Base-by-base conservation (phyloP, 176 grass and related monocot species). In the Neostapfia colusana region DNA sequence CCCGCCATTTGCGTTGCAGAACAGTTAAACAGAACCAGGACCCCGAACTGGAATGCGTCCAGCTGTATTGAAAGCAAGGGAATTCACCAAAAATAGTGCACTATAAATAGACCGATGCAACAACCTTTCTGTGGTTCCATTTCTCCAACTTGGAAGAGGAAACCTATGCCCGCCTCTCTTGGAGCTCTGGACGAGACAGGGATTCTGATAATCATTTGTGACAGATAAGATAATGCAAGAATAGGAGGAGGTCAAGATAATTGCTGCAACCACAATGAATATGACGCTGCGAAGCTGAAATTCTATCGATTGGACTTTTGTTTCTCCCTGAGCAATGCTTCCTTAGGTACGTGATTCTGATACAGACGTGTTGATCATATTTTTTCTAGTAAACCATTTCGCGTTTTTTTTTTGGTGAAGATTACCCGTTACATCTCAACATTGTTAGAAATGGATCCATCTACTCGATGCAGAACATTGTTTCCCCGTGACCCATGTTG, bases 51-150 rank as follows among this genome's bases (percentile, higher is more conserved):
- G 25, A 67, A 34, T 41, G 34, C 72, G 20, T 63, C 42, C 20
- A 73, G 77, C 79, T 70, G 62, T 80, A 64, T 28, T 41, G 28
- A 26, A 79, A 63, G 57, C 63, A 80, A 37, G 55, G 54, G 27
- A 70, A 23, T 80, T 76, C n/a, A 76, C 56, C 80, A 43, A 71
- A 70, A 84, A 88, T 84, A 84, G 75, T 55, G 35, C 41, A n/a
- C 86, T 84, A 84, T 88, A 65, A 84, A 79, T 88, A 88, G 86
- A 80, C 76, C 12, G 40, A 46, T 20, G 64, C n/a, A 64, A 76
- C 81, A 16, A 66, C 64, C 55, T 63, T 75, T 41, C 27, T 65
- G 81, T 45, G 45, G 64, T 88, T 76, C 70, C 81, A 80, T 84
- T 84, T 76, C 86, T 67, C 86, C 70, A 80, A 64, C 86, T 64